Percentiles rank a stretch among this genome's conserved stretches.
Conservation (phyloP, 1,284 basidiomycete genomes). For the Cryptococcus hybrid region DNA sequence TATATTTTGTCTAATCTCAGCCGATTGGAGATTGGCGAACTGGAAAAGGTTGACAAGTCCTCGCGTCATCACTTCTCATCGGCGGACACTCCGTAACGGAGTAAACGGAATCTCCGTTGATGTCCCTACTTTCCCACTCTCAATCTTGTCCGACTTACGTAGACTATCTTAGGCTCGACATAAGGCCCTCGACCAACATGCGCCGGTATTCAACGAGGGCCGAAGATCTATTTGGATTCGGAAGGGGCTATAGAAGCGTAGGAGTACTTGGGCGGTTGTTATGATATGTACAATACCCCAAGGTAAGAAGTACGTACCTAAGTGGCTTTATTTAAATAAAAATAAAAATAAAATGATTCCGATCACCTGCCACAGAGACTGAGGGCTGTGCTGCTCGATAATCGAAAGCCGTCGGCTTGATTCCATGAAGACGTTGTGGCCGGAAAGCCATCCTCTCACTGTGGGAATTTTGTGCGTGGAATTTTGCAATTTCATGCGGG, state of each 20-base stretch:
- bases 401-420: too few species aligned
- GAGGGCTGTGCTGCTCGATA: too few species aligned
- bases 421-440: too few species aligned
- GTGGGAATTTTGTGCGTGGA: too few species aligned
- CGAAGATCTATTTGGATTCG: conserved; percentile 68
- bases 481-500: too few species aligned
- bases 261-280: conserved; percentile 66
- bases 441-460: too few species aligned
- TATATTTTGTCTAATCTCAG: neutral
- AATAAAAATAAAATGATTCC: too few species aligned
- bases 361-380: too few species aligned
- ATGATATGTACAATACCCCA: conserved; percentile 62
- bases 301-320: too few species aligned
- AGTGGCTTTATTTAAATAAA: too few species aligned
- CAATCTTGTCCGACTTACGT: neutral
- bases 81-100: neutral
- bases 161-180: neutral
- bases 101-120: neutral
- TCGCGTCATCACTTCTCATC: neutral
- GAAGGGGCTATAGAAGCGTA: conserved; percentile 59
- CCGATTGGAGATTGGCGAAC: neutral
- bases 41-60: neutral
- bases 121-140: neutral
- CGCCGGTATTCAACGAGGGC: conserved; percentile 50
- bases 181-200: conserved; percentile 10